Conservation (phyloP, 192 early-diverging fungal species). For the Coemansia sp. region DNA sequence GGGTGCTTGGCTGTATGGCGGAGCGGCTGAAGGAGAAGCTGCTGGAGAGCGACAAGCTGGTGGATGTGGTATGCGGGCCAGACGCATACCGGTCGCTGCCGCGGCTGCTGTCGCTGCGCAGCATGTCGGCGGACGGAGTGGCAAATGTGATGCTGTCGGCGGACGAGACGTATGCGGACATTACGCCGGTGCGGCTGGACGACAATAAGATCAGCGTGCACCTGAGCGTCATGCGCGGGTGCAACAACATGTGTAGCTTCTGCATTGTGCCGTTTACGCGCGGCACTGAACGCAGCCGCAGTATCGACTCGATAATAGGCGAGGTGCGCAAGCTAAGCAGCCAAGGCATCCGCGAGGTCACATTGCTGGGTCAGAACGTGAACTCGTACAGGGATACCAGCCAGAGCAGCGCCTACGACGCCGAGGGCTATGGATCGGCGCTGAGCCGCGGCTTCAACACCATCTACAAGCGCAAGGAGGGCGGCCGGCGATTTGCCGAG, state of each 20-base stretch:
- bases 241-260: constrained; percentile 83
- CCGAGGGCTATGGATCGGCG: constrained; percentile 48
- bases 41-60: constrained; percentile 68
- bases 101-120: constrained; percentile 67
- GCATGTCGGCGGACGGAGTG: constrained; percentile 65
- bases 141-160: constrained; percentile 82
- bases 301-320: constrained; percentile 68
- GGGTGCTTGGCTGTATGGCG: constrained; percentile 82
- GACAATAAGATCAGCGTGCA: constrained; percentile 68
- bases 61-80: constrained; percentile 77
- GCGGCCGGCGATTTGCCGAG: constrained; percentile 75
- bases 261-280: constrained; percentile 81
- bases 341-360: constrained; percentile 69
- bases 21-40: constrained; percentile 74
- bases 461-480: constrained; percentile 75
- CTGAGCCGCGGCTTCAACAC: constrained; percentile 71
- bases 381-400: constrained; percentile 77
- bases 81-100: constrained; percentile 78
- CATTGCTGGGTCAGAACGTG: constrained; percentile 79
- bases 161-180: constrained; percentile 80
- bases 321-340: constrained; percentile 65
- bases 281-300: constrained; percentile 72
- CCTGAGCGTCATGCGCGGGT: constrained; percentile 77
- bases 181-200: constrained; percentile 71
- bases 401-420: constrained; percentile 56